Base-by-base conservation (phyloP, 768 basidiomycete species). In the Lactarius pseudohatsudake region DNA sequence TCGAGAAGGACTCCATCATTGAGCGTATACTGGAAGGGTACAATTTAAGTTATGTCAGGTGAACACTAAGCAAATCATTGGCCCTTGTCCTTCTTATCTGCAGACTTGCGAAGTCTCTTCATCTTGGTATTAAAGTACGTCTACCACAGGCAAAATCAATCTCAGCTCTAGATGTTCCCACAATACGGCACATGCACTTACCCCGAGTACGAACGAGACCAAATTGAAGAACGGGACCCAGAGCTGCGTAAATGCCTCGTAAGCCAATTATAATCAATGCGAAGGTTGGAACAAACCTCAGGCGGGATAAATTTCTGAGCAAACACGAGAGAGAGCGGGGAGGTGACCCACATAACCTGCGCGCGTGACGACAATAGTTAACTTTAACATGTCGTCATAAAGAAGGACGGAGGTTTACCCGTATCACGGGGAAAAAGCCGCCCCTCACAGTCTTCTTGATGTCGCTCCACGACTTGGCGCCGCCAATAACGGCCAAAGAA, bases 211-310 rank as follows among this genome's bases (percentile, higher is more conserved):
- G 74, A 95, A 93, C 74, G 87, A 85, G 50, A 95, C 79, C 41
- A 83, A 71, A 75, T 88, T 93, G 83, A 95, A 94, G 79, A 91
- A 96, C 10, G 90, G 90, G 0, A 91, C 90, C 92, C 93, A 94
- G 54, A 93, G 81, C 89, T 92, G 61, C 26, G 28, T 13, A 45
- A 28, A 55, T 16, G 55, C 50, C 43, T 18, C 54, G 30, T 59
- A 4, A 47, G 47, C 9, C 22, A 4, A 43, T 7, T 22, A 30
- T n/a, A 22, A n/a, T 15, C 58, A 10, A 60, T 50, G 20, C 22
- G 41, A 59, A 7, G 10, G 38, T 20, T 57, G 53, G 8, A 4
- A 72, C 83, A 64, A 68, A 90, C 90, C 75, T 93, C 89, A 26
- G 89, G 81, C 15, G 94, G 85, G 53, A 96, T 77, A 75, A 89